Base-by-base conservation (phyloP, 2,329 filamentous ascomycete species). In the Cytospora chrysosperma region DNA sequence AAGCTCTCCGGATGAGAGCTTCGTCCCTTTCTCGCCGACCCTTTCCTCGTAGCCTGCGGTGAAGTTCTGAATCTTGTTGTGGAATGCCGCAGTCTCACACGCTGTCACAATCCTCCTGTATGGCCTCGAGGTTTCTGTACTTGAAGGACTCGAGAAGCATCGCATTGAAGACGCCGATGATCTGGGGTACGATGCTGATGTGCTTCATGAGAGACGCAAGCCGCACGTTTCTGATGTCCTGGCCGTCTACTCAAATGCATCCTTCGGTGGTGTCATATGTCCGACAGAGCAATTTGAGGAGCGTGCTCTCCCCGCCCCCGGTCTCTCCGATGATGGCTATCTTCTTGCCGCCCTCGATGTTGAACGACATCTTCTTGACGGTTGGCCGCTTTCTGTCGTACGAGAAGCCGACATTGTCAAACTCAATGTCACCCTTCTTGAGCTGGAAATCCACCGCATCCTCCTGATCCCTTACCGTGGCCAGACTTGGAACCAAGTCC, bases 171-270 rank as follows among this genome's bases (percentile, higher is more conserved):
- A 90, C 76, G 0, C 82, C 77, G 0, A 87, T 83, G 65, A 88
- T 84, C 72, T 91, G 85, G 3, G 87, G 87, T 0, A 90, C 87
- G 15, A 88, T 79, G 24, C 86, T 87, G 28, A 90, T 80, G 3
- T 79, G 76, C 24, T 84, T 79, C 12, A 87, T 80, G 2, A 90
- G 75, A 53, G 82, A 86, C 61, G 80, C 76, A 17, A 88, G 76
- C 0, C 81, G 85, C 2, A 90, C 79, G 28, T 84, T 77, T 26
- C 85, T 81, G 28, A 90, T 78, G 65, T 88, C 83, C 67, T 85
- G 81, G 0, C 82, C 84, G 65, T 88, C 85, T 43, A 88, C 83
- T 4, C 73, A 74, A 65, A 88, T 86, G 6, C 76, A 74, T 3
- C 85, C 86, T 3, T 71, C 71, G 0, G 78, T 80, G 2, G 85